A percentile compares a stretch with the other conserved stretches of the same genome.
These are phyloP conservation scores for Phlebiopsis gigantea DNA, from an alignment of 768 basidiomycete species.

Conservation along the genomic window DNA sequence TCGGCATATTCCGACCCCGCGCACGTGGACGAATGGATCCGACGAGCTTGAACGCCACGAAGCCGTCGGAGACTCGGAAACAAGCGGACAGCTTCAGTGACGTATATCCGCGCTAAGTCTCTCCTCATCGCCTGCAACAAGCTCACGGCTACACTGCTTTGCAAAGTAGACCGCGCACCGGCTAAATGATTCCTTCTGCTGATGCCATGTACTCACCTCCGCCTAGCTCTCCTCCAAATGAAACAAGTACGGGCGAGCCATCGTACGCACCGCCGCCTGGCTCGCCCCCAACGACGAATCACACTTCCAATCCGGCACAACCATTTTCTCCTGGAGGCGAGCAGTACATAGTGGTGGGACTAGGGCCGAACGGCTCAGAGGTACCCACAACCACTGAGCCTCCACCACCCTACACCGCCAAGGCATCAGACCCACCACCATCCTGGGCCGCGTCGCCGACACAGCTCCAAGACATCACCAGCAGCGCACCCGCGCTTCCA, in stretches of 20 bases:
- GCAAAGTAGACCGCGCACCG: too few relatives aligned
- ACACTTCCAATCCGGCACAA: not conserved
- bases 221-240: not conserved
- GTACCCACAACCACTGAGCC: not conserved
- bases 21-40: not conserved
- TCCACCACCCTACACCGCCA: conserved; percentile 12
- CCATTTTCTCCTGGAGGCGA: not conserved
- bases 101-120: not conserved
- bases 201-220: not conserved
- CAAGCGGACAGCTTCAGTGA: not conserved
- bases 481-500: not conserved
- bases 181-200: too few relatives aligned
- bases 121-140: not conserved
- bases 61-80: not conserved
- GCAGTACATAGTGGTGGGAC: too few relatives aligned
- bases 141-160: too few relatives aligned
- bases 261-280: not conserved
- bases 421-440: conserved; percentile 4
- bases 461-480: conserved; percentile 4
- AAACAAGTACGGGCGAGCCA: not conserved
- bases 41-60: not conserved
- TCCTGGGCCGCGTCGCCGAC: conserved; percentile 2
- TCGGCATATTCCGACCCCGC: too few relatives aligned
- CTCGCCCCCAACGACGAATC: not conserved
- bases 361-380: not conserved